Percentiles rank a stretch among this genome's conserved stretches.
phyloP scores from a whole-genome alignment of 2,329 filamentous ascomycete genomes.

The Cladorrhinum sp. region DNA sequence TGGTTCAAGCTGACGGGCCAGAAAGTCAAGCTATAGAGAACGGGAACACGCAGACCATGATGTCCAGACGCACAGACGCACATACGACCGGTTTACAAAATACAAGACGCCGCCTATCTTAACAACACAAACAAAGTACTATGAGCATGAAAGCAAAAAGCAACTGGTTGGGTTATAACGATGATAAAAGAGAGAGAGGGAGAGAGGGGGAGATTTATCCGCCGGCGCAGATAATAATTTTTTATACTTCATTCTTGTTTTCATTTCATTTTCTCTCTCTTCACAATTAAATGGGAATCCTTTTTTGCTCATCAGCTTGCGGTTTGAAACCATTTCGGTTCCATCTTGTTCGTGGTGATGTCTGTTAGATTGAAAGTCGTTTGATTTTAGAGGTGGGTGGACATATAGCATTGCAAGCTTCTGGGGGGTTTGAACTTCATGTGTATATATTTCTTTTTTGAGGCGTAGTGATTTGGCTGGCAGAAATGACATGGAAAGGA shows the following conservation, averaged over 20 bases:
- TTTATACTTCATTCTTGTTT: background rate
- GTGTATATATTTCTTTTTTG: background rate
- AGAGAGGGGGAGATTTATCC: background rate
- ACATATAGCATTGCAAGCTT: background rate
- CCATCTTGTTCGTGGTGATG: background rate
- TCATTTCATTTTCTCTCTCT: background rate
- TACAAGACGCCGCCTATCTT: background rate
- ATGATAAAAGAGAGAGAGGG: background rate
- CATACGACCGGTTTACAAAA: too few species aligned
- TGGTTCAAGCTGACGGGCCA: constrained; percentile 64
- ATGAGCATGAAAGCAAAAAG: background rate
- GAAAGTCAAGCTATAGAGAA: constrained; percentile 53
- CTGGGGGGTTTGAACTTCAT: background rate
- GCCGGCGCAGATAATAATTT: background rate
- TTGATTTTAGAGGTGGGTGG: background rate
- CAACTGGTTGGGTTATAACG: background rate
- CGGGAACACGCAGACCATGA: background rate
- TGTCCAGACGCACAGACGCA: background rate
- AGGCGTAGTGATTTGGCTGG: background rate
- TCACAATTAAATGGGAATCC: background rate
- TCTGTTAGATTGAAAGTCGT: background rate
- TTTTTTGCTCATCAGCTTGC: background rate
- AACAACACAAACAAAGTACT: too few species aligned
- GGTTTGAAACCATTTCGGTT: background rate
- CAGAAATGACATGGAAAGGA: too few species aligned